Percentiles rank a stretch among this genome's conserved stretches.
phyloP scores from a whole-genome alignment of 306 rosid genomes.

The Rubus parviflorus region DNA sequence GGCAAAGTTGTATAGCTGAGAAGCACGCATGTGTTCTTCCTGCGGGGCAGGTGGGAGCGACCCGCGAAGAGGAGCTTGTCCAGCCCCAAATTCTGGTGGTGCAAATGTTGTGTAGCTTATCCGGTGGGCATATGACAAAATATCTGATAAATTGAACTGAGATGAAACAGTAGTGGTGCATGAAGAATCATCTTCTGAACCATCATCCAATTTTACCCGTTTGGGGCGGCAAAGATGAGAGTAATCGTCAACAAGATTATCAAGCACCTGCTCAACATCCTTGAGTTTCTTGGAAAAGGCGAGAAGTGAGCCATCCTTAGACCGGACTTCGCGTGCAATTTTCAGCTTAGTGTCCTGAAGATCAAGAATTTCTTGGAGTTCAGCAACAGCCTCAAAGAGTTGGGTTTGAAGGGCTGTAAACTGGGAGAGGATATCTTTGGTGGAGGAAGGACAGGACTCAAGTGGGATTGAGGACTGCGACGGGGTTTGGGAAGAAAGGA shows the following conservation, averaged over 20 bases:
- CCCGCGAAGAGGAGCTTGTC: slow-evolving; percentile 80
- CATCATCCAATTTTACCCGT: slow-evolving; percentile 47
- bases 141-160: slow-evolving; percentile 58
- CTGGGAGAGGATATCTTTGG: slow-evolving; percentile 67
- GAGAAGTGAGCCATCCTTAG: slow-evolving; percentile 59
- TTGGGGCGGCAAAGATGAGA: slow-evolving; percentile 68
- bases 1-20: slow-evolving; percentile 81
- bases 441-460: slow-evolving; percentile 57
- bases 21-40: slow-evolving; percentile 95
- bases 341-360: slow-evolving; percentile 79
- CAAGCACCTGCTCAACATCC: slow-evolving; percentile 80
- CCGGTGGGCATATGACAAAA: slow-evolving; percentile 78
- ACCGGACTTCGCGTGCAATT: slow-evolving; percentile 53
- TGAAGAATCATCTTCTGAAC: slow-evolving; percentile 46
- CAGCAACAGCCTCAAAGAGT: slow-evolving; percentile 79
- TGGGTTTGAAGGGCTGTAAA: slow-evolving; percentile 75
- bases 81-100: slow-evolving; percentile 91
- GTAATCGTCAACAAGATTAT: slow-evolving; percentile 80
- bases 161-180: slow-evolving; percentile 61
- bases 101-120: slow-evolving; percentile 98
- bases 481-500: slow-evolving; percentile 60
- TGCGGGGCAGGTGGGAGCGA: slow-evolving; percentile 95
- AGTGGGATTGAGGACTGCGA: slow-evolving; percentile 33
- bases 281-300: slow-evolving; percentile 78
- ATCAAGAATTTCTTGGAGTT: slow-evolving; percentile 90